Evolutionary conservation across 768 basidiomycete genomes (phyloP), one percentile per base, ranked within the genome.

Genomic region (Coprinopsis cinerea): DNA sequence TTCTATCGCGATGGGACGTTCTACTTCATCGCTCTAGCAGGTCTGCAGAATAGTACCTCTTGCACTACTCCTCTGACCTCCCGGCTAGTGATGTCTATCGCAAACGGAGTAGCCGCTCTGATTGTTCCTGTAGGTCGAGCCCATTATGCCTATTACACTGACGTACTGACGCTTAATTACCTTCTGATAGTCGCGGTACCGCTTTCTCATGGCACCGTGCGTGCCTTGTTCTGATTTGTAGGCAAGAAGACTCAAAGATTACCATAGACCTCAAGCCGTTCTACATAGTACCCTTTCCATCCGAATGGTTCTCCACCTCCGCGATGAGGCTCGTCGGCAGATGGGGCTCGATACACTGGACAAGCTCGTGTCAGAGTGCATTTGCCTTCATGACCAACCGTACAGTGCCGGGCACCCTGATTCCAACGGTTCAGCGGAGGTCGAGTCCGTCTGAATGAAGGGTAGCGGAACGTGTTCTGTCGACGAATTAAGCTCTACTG

Each of bases 1-100:
- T 43, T 43, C 25, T 20, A 20, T 43, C 42, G 42, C 9, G 42
- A 43, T 43, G 42, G 42, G 42, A 43, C 42, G 18, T 43, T 23
- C 42, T 43, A 43, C 25, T 43, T 23, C 18, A 18, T 43, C 17
- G 42, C 25, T 10, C 23, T 43, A 10, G 17, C 20, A 7, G 20
- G 42, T n/a, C n/a, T 43, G 24, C 5, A 23, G 42, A 18, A 22
- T 4, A 26, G 24, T 43, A 9, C 13, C 5, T 20, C 42, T 39
- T 6, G 5, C 7, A 25, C 42, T 11, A 26, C 11, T 11, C 17
- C 42, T 5, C 20, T 5, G 42, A 23, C 20, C 18, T 26, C 17
- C 42, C 25, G 42, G 7, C 11, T 20, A 43, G 23, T 25, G 20
- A 43, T 20, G 17, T 43, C 23, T 5, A 26, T 20, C 24, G 42